These are phyloP conservation scores for Raffaelea arxii DNA, from an alignment of 2,329 filamentous ascomycete genomes.

Conservation along the genomic window DNA sequence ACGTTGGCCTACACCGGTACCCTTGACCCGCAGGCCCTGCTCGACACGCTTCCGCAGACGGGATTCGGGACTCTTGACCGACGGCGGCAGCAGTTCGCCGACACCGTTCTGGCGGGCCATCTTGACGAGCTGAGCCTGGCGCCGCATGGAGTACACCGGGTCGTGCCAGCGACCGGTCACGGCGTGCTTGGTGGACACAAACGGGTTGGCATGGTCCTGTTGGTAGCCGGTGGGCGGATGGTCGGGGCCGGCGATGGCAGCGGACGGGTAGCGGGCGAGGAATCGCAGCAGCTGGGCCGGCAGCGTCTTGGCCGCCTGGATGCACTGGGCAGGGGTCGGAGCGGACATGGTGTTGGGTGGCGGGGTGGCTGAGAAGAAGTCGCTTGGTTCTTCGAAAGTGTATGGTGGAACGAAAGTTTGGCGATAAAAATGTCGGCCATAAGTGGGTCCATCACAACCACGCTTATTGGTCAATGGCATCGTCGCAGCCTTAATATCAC, in stretches of 20 bases:
- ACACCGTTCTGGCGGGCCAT: slow-evolving; percentile 70
- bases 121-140: slow-evolving; percentile 87
- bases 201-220: slow-evolving; percentile 62
- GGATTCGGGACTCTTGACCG: slow-evolving; percentile 64
- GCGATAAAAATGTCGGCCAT: too few species aligned
- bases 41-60: slow-evolving; percentile 64
- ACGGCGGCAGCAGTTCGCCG: slow-evolving; percentile 68
- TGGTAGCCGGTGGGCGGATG: slow-evolving; percentile 40
- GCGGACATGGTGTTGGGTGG: slow-evolving; percentile 8
- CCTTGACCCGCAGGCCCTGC: slow-evolving; percentile 75
- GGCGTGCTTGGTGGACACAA: slow-evolving; percentile 69
- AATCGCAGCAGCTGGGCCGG: slow-evolving; percentile 74
- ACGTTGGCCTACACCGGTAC: slow-evolving; percentile 81
- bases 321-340: slow-evolving; percentile 18
- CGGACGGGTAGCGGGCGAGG: slow-evolving; percentile 81
- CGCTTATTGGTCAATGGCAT: too few species aligned
- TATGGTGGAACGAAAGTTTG: too few species aligned
- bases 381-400: too few species aligned
- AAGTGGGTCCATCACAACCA: too few species aligned
- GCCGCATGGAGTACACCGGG: slow-evolving; percentile 70
- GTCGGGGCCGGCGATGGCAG: slow-evolving; percentile 34
- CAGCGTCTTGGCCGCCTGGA: slow-evolving; percentile 59
- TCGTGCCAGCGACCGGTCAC: slow-evolving; percentile 74
- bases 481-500: too few species aligned
- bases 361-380: too few species aligned